Conservation (phyloP, 2,329 filamentous ascomycete species). For the Fusarium clavum region DNA sequence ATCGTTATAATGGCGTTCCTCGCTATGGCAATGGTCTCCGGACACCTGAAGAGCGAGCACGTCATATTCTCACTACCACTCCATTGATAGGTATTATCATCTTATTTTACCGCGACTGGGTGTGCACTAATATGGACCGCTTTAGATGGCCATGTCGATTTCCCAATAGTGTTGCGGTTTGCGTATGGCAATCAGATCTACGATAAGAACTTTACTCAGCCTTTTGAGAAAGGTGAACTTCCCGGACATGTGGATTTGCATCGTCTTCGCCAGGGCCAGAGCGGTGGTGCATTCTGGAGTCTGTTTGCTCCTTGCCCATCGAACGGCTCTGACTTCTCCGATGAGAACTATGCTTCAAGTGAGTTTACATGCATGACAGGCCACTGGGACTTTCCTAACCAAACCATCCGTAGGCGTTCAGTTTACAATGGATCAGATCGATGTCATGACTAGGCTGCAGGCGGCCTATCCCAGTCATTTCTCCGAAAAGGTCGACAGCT, state of each 20-base stretch:
- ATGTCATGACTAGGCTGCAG: conserved; percentile 74
- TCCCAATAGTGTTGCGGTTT: conserved; percentile 77
- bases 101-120: background rate
- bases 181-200: conserved; percentile 83
- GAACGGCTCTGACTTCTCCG: conserved; percentile 78
- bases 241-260: conserved; percentile 81
- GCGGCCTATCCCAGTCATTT: conserved; percentile 75
- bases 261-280: conserved; percentile 75
- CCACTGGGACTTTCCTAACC: background rate
- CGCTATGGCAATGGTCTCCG: conserved; percentile 46
- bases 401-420: conserved; percentile 63
- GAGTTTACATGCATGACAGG: conserved; percentile 44
- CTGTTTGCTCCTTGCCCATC: conserved; percentile 82
- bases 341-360: conserved; percentile 77
- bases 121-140: background rate
- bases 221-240: conserved; percentile 78
- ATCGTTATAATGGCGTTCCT: conserved; percentile 41
- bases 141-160: conserved; percentile 90
- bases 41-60: conserved; percentile 60
- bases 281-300: conserved; percentile 94
- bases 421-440: conserved; percentile 79
- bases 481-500: conserved; percentile 71
- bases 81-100: conserved; percentile 62
- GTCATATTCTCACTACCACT: conserved; percentile 57
- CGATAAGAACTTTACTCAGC: conserved; percentile 74